These are phyloP conservation scores for Prunella vulgaris DNA, from an alignment of 257 asterid genomes.

Conservation along the genomic window DNA sequence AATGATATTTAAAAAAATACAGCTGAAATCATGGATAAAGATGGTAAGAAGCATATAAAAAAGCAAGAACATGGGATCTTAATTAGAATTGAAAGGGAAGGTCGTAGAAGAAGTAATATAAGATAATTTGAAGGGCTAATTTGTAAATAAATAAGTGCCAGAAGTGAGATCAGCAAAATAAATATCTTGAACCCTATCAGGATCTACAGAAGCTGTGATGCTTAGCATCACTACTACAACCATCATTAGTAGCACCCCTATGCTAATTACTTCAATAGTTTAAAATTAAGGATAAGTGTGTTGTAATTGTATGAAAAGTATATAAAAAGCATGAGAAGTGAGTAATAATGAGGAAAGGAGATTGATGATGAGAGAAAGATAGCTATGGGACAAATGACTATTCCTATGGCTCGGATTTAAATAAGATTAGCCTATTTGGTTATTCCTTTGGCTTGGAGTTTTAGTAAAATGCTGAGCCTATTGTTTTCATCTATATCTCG, in stretches of 20 bases:
- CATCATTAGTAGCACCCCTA: conserved; percentile 6
- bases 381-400: not conserved
- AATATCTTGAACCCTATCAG: conserved; percentile 47
- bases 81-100: not conserved
- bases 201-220: conserved; percentile 36
- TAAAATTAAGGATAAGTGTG: not conserved
- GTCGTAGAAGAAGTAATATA: not conserved
- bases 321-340: conserved; percentile 1
- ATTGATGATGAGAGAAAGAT: not conserved
- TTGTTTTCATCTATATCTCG: conserved; percentile 15
- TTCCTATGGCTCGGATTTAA: too few relatives aligned
- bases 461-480: not conserved
- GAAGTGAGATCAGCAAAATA: conserved; percentile 51
- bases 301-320: not conserved
- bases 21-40: not conserved
- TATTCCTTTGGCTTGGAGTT: too few relatives aligned
- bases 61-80: not conserved
- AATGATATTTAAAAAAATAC: not conserved
- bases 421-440: too few relatives aligned
- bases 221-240: not conserved
- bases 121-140: not conserved
- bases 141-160: conserved; percentile 15
- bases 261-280: conserved; percentile 7
- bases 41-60: not conserved
- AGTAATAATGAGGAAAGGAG: conserved; percentile 14